phyloP scores from a whole-genome alignment of 441 rosid genomes.

The Populus hybrid region DNA sequence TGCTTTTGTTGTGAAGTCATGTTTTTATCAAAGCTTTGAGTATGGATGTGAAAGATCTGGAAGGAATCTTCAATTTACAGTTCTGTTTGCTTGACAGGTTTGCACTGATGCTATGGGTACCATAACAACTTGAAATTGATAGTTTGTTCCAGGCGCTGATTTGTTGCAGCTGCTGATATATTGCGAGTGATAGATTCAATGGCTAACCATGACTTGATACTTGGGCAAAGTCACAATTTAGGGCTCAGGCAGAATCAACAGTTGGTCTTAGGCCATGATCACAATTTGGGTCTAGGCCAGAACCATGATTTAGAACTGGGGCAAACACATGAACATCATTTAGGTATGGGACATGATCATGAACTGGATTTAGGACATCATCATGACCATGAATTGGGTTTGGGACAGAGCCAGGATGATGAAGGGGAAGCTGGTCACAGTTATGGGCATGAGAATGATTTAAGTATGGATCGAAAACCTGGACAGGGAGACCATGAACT shows the following conservation, averaged over 20 bases:
- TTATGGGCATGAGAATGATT: constrained; percentile 57
- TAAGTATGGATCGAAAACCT: constrained; percentile 62
- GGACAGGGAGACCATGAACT: constrained; percentile 59
- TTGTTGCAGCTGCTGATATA: constrained; percentile 21
- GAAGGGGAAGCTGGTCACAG: constrained; percentile 56
- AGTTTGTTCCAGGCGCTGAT: constrained; percentile 25
- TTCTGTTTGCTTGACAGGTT: constrained; percentile 31
- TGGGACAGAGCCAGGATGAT: constrained; percentile 57
- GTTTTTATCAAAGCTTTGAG: constrained; percentile 4
- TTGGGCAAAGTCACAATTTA: constrained; percentile 61
- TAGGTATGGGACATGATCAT: constrained; percentile 64
- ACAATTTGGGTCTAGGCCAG: constrained; percentile 58
- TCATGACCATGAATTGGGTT: constrained; percentile 64
- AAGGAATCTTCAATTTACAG: neutral
- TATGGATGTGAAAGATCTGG: constrained; percentile 3
- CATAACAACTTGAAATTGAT: constrained; percentile 17
- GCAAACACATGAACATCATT: constrained; percentile 65
- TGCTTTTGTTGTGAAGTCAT: neutral
- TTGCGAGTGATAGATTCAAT: constrained; percentile 31
- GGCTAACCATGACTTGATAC: constrained; percentile 86
- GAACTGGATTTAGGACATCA: constrained; percentile 63
- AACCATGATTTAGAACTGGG: constrained; percentile 63
- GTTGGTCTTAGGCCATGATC: constrained; percentile 64
- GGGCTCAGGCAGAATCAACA: constrained; percentile 68
- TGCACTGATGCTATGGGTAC: constrained; percentile 13